A percentile compares a stretch with the other conserved stretches of the same genome.
These are phyloP conservation scores for Yamadazyma jaroonii DNA, from an alignment of 1,139 yeast species.

Conservation along the genomic window DNA sequence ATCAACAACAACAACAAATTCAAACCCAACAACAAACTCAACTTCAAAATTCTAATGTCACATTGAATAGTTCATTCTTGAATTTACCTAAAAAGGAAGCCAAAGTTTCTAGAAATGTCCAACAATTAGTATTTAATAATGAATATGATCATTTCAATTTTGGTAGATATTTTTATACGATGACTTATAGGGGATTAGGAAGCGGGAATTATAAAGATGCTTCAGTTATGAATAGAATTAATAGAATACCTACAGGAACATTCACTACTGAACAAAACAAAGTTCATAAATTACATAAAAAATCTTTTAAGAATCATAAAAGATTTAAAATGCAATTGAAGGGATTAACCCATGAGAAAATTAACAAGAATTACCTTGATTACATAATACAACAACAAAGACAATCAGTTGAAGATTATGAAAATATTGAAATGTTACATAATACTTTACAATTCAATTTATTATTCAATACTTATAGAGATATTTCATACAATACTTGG, in stretches of 20 bases:
- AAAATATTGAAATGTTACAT: slow-evolving; percentile 45
- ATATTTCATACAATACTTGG: slow-evolving; percentile 42
- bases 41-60: slow-evolving; percentile 1
- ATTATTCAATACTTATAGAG: slow-evolving; percentile 40
- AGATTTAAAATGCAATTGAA: slow-evolving; percentile 30
- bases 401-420: slow-evolving; percentile 33
- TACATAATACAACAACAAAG: slow-evolving; percentile 28
- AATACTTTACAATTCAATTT: slow-evolving; percentile 42
- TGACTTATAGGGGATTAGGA: slow-evolving; percentile 45
- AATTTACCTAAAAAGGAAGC: slow-evolving; percentile 12
- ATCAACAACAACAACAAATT: slow-evolving; percentile 16
- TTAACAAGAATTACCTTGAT: slow-evolving; percentile 31
- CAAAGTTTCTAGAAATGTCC: slow-evolving; percentile 34
- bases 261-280: slow-evolving; percentile 3
- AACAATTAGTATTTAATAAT: slow-evolving; percentile 33
- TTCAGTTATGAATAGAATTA: slow-evolving; percentile 39
- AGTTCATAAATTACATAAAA: slow-evolving; percentile 12
- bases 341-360: slow-evolving; percentile 39
- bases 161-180: slow-evolving; percentile 39
- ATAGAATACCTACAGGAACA: slow-evolving; percentile 19
- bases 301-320: slow-evolving; percentile 12
- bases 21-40: slow-evolving; percentile 14
- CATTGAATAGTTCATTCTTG: slow-evolving; percentile 6
- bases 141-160: slow-evolving; percentile 36
- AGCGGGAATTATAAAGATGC: slow-evolving; percentile 49